A percentile compares a stretch with the other conserved stretches of the same genome.
phyloP scores from a whole-genome alignment of 1,139 yeast genomes.

The Scheffersomyces insectosa region DNA sequence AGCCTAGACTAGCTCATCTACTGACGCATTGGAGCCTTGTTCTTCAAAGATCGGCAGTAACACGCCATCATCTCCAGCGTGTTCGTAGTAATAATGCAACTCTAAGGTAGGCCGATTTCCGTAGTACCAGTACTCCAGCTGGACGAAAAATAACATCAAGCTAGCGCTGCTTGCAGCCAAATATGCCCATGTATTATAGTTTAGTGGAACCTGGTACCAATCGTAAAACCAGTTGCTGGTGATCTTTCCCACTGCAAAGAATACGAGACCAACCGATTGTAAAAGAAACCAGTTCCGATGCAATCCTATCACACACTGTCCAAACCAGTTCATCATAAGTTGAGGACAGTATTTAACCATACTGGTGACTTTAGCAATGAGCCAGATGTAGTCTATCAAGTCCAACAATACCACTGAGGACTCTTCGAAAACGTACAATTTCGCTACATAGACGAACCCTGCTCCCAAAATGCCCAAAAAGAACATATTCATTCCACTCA shows the following conservation, averaged over 20 bases:
- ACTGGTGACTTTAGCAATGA: constrained; percentile 16
- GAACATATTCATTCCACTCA: constrained; percentile 16
- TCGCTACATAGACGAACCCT: constrained; percentile 8
- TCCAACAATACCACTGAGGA: constrained; percentile 19
- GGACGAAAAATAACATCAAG: neutral
- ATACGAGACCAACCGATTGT: constrained; percentile 9
- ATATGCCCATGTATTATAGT: constrained; percentile 22
- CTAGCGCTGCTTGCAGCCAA: constrained; percentile 4
- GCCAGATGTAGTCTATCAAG: constrained; percentile 30
- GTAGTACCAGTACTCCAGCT: constrained; percentile 2
- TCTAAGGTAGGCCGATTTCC: constrained; percentile 4
- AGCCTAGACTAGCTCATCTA: too few species aligned
- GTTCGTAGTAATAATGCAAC: neutral
- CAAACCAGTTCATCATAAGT: constrained; percentile 28
- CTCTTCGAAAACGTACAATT: neutral
- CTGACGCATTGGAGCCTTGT: too few species aligned
- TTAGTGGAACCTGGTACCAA: constrained; percentile 30
- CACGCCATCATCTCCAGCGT: neutral
- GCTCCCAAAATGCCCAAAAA: constrained; percentile 6
- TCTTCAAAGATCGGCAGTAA: too few species aligned
- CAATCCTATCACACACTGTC: constrained; percentile 17
- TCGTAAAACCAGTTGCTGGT: constrained; percentile 2
- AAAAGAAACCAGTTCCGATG: constrained; percentile 11
- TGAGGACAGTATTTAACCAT: constrained; percentile 28
- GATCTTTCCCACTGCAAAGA: constrained; percentile 8